Conservation (phyloP, 495 filamentous ascomycete genomes). For the Schizothecium vesticola region DNA sequence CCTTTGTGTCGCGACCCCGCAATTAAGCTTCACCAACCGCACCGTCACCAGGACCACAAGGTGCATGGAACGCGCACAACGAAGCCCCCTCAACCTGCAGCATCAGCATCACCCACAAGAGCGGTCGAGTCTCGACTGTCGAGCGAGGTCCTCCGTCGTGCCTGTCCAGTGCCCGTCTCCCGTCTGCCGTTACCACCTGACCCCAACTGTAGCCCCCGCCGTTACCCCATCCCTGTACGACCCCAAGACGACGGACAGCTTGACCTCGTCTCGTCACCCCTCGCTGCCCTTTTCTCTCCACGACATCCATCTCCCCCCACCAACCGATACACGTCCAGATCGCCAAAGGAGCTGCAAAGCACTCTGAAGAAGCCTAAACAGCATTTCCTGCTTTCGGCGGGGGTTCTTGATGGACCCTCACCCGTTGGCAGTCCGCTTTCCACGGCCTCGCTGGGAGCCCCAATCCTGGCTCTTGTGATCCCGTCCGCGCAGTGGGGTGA, state of each 20-base stretch:
- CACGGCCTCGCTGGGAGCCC: slow-evolving; percentile 55
- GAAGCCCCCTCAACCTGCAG: background rate
- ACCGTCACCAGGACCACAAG: slow-evolving; percentile 14
- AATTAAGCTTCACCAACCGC: slow-evolving; percentile 23
- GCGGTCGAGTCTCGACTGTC: background rate
- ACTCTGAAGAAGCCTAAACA: background rate
- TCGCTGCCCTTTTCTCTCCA: background rate
- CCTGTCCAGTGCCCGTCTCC: background rate
- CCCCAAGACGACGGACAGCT: background rate
- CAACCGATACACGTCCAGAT: background rate
- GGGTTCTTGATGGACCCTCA: slow-evolving; percentile 56
- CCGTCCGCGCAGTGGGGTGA: background rate
- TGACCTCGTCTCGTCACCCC: background rate
- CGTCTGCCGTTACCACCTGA: slow-evolving; percentile 2
- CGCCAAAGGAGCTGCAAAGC: background rate
- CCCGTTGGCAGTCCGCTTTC: slow-evolving; percentile 49
- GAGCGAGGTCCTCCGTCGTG: background rate
- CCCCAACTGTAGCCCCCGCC: slow-evolving; percentile 6
- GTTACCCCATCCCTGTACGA: background rate
- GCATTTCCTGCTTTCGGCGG: slow-evolving; percentile 9
- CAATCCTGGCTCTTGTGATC: background rate
- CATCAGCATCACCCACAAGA: background rate
- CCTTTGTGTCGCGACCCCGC: slow-evolving; percentile 32
- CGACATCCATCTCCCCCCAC: background rate
- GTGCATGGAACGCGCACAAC: background rate